Conservation (phyloP, 108 stramenopile species). For the Skeletonema tropicum region DNA sequence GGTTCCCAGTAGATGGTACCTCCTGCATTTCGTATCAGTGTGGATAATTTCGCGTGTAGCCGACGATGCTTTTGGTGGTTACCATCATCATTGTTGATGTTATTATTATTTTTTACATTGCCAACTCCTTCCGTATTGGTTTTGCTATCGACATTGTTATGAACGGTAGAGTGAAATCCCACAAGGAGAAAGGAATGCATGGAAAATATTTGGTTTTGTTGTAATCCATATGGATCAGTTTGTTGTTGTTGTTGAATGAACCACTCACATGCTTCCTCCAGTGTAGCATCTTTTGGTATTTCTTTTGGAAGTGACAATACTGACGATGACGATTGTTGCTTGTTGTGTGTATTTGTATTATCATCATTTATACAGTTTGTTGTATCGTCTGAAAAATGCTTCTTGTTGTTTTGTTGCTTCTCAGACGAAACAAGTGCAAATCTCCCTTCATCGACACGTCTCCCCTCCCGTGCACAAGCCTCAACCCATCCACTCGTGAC, state of each 20-base stretch:
- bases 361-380: neutral
- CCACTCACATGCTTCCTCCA: slow-evolving; percentile 37
- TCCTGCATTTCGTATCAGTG: slow-evolving; percentile 59
- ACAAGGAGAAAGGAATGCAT: slow-evolving; percentile 37
- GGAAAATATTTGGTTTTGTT: slow-evolving; percentile 9
- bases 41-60: slow-evolving; percentile 32
- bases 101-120: too few species aligned
- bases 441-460: slow-evolving; percentile 17
- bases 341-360: neutral
- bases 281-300: slow-evolving; percentile 9
- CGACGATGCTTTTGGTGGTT: neutral
- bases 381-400: neutral
- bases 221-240: neutral
- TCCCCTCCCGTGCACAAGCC: slow-evolving; percentile 25
- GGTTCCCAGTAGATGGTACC: slow-evolving; percentile 78
- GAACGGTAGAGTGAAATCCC: slow-evolving; percentile 21
- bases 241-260: slow-evolving; percentile 9
- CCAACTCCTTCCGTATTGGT: neutral
- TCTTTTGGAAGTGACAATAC: slow-evolving; percentile 16
- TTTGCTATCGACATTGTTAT: neutral
- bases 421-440: neutral
- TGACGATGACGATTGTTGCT: neutral
- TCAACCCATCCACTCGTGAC: slow-evolving; percentile 43
- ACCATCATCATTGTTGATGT: neutral
- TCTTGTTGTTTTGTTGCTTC: neutral